These are phyloP conservation scores for Coniochaeta sp. DNA, from an alignment of 2,329 filamentous ascomycete species.

Conservation along the genomic window DNA sequence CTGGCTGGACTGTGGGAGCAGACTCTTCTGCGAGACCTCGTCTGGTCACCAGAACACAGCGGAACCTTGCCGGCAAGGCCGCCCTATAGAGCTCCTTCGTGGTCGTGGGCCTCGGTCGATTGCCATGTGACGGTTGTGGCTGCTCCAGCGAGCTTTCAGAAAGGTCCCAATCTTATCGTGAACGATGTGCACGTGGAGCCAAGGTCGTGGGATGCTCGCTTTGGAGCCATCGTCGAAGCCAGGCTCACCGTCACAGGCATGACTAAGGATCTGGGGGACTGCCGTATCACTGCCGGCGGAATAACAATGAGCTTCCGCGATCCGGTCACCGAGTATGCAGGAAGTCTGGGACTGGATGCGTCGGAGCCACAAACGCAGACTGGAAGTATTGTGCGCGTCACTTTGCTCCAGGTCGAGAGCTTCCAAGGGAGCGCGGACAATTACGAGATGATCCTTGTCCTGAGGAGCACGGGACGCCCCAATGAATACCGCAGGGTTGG, in stretches of 20 bases:
- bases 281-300: not conserved
- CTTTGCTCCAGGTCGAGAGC: not conserved
- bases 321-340: not conserved
- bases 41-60: not conserved
- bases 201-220: not conserved
- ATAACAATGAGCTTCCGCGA: not conserved
- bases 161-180: not conserved
- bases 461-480: not conserved
- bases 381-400: not conserved
- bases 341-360: not conserved
- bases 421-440: not conserved
- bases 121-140: not conserved
- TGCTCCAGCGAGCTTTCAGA: not conserved
- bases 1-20: constrained; percentile 6
- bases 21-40: not conserved
- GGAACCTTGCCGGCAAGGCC: not conserved
- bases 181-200: not conserved
- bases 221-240: not conserved
- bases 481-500: not conserved
- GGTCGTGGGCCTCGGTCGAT: constrained; percentile 7
- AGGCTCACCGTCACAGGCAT: not conserved
- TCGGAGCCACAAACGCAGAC: not conserved
- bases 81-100: constrained; percentile 5
- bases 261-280: not conserved
- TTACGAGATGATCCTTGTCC: not conserved